A percentile compares a stretch with the other conserved stretches of the same genome.
Evolutionary conservation across 306 rosid species (phyloP).

Genomic region (Heteromeles arbutifolia): DNA sequence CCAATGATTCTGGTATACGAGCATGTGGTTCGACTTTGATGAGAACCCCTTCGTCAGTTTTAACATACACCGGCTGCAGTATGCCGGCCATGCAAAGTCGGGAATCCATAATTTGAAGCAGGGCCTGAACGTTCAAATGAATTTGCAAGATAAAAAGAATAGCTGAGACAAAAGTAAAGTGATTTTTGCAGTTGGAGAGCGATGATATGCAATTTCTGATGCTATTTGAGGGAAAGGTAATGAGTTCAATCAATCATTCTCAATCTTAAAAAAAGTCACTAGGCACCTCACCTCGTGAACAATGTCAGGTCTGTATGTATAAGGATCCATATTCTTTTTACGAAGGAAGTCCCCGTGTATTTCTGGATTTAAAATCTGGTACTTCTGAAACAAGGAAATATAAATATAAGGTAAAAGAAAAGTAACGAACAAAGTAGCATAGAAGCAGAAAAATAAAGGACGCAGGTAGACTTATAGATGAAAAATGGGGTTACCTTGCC

Average conservation of each 20-base stretch:
- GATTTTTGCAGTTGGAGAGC: not conserved
- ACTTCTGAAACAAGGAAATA: not conserved
- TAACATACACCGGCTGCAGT: not conserved
- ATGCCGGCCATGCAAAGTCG: constrained; percentile 12
- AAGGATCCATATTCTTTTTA: constrained; percentile 8
- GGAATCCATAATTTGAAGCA: not conserved
- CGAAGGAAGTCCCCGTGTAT: constrained; percentile 6
- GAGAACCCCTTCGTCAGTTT: constrained; percentile 12
- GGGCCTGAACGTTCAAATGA: not conserved
- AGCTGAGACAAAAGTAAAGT: not conserved
- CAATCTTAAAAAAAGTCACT: not conserved
- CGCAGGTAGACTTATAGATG: not conserved
- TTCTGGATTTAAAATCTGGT: constrained; percentile 12
- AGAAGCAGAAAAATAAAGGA: not conserved
- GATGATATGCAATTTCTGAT: no score
- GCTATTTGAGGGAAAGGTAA: no score
- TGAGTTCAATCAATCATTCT: not conserved
- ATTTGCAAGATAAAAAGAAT: not conserved
- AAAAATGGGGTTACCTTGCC: constrained; percentile 2
- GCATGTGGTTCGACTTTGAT: constrained; percentile 3
- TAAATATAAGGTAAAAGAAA: not conserved
- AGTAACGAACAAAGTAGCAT: not conserved
- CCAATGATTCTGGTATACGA: constrained; percentile 11
- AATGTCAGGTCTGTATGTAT: constrained; percentile 14
- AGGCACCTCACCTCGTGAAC: constrained; percentile 7